A percentile compares a stretch with the other conserved stretches of the same genome.
Evolutionary conservation across 169 alveolate species (phyloP).

Genomic region (Plasmodium knowlesi): DNA sequence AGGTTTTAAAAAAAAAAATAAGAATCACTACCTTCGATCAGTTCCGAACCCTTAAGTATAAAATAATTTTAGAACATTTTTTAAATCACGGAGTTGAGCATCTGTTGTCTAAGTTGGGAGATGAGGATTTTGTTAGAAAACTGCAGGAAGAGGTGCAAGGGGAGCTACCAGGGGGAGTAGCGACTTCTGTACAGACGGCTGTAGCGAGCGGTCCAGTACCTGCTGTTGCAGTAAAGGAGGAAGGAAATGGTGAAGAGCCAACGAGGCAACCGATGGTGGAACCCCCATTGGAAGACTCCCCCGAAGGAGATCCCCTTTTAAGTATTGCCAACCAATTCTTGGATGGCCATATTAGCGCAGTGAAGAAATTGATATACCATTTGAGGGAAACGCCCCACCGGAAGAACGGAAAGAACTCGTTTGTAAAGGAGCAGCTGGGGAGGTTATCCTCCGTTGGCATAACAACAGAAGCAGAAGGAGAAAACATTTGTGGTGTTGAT

Average conservation of each 20-base stretch:
- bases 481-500: not conserved
- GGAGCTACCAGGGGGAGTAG: not conserved
- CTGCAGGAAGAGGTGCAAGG: not conserved
- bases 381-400: not conserved
- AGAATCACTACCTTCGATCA: not conserved
- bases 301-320: not conserved
- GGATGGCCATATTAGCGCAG: not conserved
- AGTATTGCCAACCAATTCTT: not conserved
- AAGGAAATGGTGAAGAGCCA: not conserved
- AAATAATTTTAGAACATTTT: slow-evolving; percentile 3
- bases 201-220: too few species aligned
- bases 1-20: slow-evolving; percentile 19
- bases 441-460: not conserved
- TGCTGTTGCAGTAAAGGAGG: not conserved
- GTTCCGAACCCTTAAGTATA: slow-evolving; percentile 24
- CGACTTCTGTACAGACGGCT: too few species aligned
- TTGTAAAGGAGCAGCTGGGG: not conserved
- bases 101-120: not conserved
- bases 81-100: slow-evolving; percentile 19
- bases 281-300: not conserved
- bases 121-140: not conserved
- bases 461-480: not conserved
- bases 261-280: not conserved
- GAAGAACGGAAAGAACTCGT: not conserved
- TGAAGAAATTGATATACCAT: not conserved